These are phyloP conservation scores for Volvariella surrecta DNA, from an alignment of 1,284 basidiomycete genomes.

Conservation along the genomic window DNA sequence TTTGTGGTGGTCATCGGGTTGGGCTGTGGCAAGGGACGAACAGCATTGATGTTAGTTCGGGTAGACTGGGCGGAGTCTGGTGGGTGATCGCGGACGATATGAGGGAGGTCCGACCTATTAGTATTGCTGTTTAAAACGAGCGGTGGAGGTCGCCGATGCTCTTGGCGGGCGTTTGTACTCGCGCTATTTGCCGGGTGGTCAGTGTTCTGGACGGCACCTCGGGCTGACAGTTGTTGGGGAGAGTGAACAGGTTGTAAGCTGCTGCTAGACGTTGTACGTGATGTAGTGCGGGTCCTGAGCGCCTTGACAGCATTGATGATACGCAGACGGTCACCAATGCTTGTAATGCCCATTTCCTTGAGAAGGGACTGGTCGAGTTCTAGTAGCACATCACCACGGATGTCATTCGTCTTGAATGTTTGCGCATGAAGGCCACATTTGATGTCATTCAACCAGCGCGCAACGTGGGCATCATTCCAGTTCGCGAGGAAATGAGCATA, in stretches of 20 bases:
- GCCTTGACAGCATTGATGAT: conserved; percentile 79
- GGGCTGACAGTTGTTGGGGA: conserved; percentile 15
- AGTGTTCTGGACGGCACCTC: conserved; percentile 11
- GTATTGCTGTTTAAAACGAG: conserved; percentile 46
- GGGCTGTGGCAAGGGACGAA: conserved; percentile 37
- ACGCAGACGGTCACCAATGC: conserved; percentile 85
- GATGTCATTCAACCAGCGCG: conserved; percentile 63
- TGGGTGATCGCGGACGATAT: conserved; percentile 51
- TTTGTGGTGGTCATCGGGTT: conserved; percentile 16
- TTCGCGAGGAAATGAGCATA: conserved; percentile 57
- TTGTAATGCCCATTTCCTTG: conserved; percentile 82
- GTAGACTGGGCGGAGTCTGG: conserved; percentile 35
- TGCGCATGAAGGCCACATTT: conserved; percentile 65
- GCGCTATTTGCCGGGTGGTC: background rate
- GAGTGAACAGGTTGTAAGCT: conserved; percentile 9
- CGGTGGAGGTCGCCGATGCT: conserved; percentile 49
- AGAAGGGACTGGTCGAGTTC: conserved; percentile 82
- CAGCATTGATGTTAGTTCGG: conserved; percentile 20
- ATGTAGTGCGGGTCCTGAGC: conserved; percentile 51
- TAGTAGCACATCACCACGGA: conserved; percentile 80
- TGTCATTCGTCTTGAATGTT: conserved; percentile 78
- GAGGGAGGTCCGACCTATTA: conserved; percentile 50
- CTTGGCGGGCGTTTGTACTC: background rate
- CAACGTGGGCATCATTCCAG: conserved; percentile 66
- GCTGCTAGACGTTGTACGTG: conserved; percentile 12